Base-by-base conservation (phyloP, 2,329 filamentous ascomycete species). In the Aspergillus unguis region DNA sequence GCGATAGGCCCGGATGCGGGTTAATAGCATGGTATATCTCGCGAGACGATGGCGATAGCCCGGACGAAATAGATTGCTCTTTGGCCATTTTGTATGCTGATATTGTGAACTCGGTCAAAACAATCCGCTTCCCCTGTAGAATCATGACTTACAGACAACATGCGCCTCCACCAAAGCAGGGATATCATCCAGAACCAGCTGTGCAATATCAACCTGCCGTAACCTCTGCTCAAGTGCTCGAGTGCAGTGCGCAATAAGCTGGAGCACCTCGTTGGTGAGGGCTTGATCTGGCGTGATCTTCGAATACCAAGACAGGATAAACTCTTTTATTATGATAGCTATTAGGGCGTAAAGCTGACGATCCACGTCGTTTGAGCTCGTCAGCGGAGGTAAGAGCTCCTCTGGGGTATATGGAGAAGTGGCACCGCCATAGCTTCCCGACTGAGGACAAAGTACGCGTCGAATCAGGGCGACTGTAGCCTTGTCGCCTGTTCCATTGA, bases 351-450 rank as follows among this genome's bases (percentile, higher is more conserved):
- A 99, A 4, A 99, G 81, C 73, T 99, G 88, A 52, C 95, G 76
- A 71, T 99, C 94, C 54, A 97, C 84, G 62, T 95, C 90, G 70
- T 96, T 95, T 47, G 90, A 91, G 75, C 91, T 96, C 44, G 92
- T 97, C 65, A 99, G 79, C 36, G 92, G 91, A 54, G 92, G 94
- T 42, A 99, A 77, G 40, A 96, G 77, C 62, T 92, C 87, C 55
- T 95, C 85, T 61, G 95, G 85, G 44, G 89, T 82, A 63, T 77
- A 77, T 41, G 80, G 81, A 62, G 73, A 86, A 77, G 72, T 74
- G 53, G 75, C 72, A 37, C 56, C 52, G 33, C 75, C 75, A 54
- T 79, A 71, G 46, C 59, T 69, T 58, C 61, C 64, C 46, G 65
- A 55, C 61, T 90, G 85, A n/a, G 87, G 82, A 70, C 90, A 96